Conservation (phyloP, 345 rosid species). For the Populus alba region DNA sequence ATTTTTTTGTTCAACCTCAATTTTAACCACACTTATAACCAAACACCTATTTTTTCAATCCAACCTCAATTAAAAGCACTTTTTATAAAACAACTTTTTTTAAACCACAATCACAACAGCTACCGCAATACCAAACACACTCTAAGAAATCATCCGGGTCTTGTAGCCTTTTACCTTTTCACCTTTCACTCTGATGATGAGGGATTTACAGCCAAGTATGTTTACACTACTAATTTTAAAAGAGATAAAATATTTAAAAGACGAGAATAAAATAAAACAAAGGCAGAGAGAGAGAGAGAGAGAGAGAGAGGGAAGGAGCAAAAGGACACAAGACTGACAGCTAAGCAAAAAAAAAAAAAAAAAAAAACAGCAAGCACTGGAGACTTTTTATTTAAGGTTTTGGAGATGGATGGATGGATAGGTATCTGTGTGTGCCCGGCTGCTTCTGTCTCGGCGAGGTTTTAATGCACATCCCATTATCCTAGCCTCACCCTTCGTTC, state of each 20-base stretch:
- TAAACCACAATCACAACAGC: too few species aligned
- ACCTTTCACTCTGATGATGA: not conserved
- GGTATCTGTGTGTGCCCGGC: not conserved
- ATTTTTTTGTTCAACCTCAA: too few species aligned
- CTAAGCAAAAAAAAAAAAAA: not conserved
- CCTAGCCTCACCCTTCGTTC: not conserved
- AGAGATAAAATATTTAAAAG: not conserved
- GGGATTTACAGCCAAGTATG: not conserved
- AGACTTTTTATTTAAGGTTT: not conserved
- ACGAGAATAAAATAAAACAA: not conserved
- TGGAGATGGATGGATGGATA: not conserved
- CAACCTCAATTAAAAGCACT: too few species aligned
- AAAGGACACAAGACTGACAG: not conserved
- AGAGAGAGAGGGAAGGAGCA: not conserved
- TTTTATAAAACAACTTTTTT: too few species aligned
- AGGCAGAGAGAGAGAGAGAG: not conserved
- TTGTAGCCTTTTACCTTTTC: not conserved
- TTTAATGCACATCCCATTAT: too few species aligned
- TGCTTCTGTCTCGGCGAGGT: not conserved
- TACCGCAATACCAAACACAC: too few species aligned
- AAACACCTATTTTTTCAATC: too few species aligned
- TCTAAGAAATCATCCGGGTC: not conserved
- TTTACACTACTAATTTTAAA: not conserved
- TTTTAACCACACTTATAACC: too few species aligned
- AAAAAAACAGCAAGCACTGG: not conserved